These are phyloP conservation scores for Elsinoe batatas DNA, from an alignment of 2,329 filamentous ascomycete species.

Conservation along the genomic window DNA sequence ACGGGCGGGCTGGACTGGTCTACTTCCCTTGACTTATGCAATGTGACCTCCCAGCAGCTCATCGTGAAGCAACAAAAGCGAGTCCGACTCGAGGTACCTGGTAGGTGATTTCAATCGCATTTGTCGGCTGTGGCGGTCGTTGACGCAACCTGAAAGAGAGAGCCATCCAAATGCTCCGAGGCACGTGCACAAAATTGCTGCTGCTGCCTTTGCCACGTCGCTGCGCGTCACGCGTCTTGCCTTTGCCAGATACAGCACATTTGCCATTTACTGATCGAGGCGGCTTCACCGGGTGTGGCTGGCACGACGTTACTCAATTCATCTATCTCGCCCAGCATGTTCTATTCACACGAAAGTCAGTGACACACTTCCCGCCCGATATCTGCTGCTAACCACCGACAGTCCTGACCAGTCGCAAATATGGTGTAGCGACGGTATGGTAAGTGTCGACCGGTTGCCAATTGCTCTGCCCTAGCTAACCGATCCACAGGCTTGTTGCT, in stretches of 20 bases:
- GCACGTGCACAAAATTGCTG: neutral
- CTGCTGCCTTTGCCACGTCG: neutral
- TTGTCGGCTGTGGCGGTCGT: too few species aligned
- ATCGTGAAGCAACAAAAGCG: too few species aligned
- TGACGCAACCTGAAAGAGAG: too few species aligned
- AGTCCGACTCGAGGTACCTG: too few species aligned
- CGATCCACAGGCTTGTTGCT: conserved; percentile 66
- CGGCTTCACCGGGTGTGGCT: too few species aligned
- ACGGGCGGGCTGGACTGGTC: too few species aligned
- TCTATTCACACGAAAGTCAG: conserved; percentile 91
- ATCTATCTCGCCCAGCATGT: conserved; percentile 50
- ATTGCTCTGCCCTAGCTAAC: conserved; percentile 17
- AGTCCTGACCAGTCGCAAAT: conserved; percentile 75
- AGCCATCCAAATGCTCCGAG: neutral
- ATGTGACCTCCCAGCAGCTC: too few species aligned
- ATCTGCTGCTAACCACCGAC: conserved; percentile 3
- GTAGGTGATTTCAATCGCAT: too few species aligned
- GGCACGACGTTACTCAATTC: neutral
- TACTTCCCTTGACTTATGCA: too few species aligned
- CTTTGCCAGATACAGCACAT: neutral
- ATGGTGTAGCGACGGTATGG: conserved; percentile 94
- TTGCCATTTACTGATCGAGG: too few species aligned
- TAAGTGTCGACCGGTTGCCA: conserved; percentile 35
- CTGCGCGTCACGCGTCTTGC: neutral
- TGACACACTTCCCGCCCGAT: neutral